Base-by-base conservation (phyloP, 2,329 filamentous ascomycete genomes). In the Pseudogymnoascus sp. region DNA sequence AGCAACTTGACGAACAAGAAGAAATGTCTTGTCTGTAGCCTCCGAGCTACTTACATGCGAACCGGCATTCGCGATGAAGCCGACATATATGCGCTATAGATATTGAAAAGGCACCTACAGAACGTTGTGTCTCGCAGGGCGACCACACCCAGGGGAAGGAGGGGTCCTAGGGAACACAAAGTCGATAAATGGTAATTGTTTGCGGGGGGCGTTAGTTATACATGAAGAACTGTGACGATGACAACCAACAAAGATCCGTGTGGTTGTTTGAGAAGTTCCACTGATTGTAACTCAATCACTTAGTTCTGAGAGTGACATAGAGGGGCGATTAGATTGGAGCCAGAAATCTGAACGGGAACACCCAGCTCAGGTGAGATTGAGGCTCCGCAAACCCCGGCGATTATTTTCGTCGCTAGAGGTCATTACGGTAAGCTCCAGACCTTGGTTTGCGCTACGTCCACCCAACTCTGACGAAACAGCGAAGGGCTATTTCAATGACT, bases 401-500 rank as follows among this genome's bases (percentile, higher is more conserved):
- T 56, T 56, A 56, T 56, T 56, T 56, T 56, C 28, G 49, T 56
- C 49, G 49, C 49, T 56, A 56, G 49, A 56, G 49, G 49, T 34
- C 49, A 56, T 56, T 56, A 56, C 49, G 49, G 49, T 56, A 56
- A 56, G 49, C 49, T 56, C 49, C 49, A 56, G 49, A 31, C 43
- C 43, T 49, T 49, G 43, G 43, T 49, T 49, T 49, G 43, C 46
- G 49, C 49, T 56, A 56, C 49, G 49, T 56, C 8, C 49, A 56
- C 49, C 49, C 49, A 56, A 56, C 49, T 56, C 49, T 56, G 49
- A 34, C 49, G 49, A 56, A 56, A 56, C 49, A 56, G 49, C 49
- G 49, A 56, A 56, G 49, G 49, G 49, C 49, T 56, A 56, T 56
- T 56, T 56, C 49, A 34, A 56, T 56, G 49, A 56, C 49, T 56